Conservation (phyloP, 2,329 filamentous ascomycete genomes). For the Aureobasidium subglaciale region DNA sequence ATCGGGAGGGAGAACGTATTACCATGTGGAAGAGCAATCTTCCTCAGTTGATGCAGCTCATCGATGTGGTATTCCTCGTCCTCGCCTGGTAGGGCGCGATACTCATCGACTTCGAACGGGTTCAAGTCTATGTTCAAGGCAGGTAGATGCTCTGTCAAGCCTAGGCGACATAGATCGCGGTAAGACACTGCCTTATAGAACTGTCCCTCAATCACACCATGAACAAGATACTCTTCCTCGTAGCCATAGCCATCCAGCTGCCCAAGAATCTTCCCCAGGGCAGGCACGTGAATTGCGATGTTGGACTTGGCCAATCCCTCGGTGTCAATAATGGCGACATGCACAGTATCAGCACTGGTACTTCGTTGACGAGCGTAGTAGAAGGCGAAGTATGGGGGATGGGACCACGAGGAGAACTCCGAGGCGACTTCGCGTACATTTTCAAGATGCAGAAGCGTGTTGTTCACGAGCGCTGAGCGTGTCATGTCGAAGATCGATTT, state of each 20-base stretch:
- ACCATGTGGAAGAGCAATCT: background rate
- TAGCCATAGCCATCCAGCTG: background rate
- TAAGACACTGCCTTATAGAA: background rate
- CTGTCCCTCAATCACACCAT: background rate
- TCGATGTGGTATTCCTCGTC: background rate
- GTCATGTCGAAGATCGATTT: background rate
- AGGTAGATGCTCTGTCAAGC: background rate
- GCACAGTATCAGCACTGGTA: background rate
- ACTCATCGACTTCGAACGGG: background rate
- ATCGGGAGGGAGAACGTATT: background rate
- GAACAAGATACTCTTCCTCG: background rate
- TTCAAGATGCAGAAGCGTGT: background rate
- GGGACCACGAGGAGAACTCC: conserved; percentile 1
- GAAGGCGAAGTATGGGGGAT: background rate
- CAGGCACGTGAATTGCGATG: background rate
- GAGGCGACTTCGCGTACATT: background rate
- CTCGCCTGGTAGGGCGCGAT: background rate
- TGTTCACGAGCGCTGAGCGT: background rate
- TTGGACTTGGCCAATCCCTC: background rate
- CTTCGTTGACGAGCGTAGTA: background rate
- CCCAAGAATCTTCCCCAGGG: background rate
- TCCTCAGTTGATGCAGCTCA: background rate
- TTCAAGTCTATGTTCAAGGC: background rate
- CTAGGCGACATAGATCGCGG: background rate
- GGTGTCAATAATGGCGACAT: background rate